Conservation (phyloP, 176 grass and related monocot genomes). For the Secale cereale region DNA sequence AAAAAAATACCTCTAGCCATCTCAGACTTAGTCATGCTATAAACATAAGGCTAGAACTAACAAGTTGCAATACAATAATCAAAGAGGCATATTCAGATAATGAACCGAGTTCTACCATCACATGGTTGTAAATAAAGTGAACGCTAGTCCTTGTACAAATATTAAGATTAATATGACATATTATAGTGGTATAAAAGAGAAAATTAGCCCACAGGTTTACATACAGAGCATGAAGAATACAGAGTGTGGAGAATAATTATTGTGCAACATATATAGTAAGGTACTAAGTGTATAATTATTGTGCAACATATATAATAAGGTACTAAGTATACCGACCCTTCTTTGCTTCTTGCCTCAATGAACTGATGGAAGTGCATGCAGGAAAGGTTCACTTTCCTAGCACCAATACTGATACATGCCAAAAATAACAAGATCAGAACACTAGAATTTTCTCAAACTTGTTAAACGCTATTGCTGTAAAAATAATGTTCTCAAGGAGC, state of each 20-base stretch:
- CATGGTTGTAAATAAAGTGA: not conserved
- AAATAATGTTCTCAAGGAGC: no score
- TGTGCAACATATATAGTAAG: no score
- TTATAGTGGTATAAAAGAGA: not conserved
- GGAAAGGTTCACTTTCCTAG: slow-evolving; percentile 65
- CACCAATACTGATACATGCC: slow-evolving; percentile 28
- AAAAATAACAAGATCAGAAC: no score
- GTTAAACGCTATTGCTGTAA: no score
- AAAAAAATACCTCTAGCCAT: not conserved
- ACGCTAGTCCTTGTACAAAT: not conserved
- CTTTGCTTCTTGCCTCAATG: slow-evolving; percentile 55
- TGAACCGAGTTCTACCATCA: not conserved
- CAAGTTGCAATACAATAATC: not conserved
- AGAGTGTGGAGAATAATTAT: not conserved
- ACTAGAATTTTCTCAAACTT: no score
- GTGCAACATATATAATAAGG: not conserved
- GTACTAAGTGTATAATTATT: no score
- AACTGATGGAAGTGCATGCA: slow-evolving; percentile 24
- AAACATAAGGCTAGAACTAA: not conserved
- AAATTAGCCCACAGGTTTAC: not conserved
- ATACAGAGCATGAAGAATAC: not conserved
- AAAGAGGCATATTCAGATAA: slow-evolving; percentile 8
- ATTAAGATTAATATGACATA: no score
- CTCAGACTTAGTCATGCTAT: not conserved
- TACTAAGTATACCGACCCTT: slow-evolving; percentile 45